These are phyloP conservation scores for Phytopythium chamaehyphon DNA, from an alignment of 352 stramenopile genomes.

Conservation along the genomic window DNA sequence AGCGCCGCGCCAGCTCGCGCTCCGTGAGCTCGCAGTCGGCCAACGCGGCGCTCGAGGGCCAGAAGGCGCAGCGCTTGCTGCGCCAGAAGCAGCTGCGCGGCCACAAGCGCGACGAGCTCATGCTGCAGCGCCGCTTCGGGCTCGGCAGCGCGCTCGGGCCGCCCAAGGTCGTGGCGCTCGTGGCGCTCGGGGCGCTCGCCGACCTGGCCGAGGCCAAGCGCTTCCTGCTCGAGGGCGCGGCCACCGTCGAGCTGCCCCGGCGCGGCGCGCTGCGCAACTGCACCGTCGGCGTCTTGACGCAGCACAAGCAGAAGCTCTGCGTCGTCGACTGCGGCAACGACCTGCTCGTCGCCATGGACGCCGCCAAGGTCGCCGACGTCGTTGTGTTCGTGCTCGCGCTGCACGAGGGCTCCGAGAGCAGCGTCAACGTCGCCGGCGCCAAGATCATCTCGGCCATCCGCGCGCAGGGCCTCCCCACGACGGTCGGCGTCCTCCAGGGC, in stretches of 20 bases:
- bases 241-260: constrained; percentile 50
- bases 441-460: constrained; percentile 91
- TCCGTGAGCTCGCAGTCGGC: constrained; percentile 31
- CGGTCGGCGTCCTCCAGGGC: constrained; percentile 82
- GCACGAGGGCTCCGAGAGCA: constrained; percentile 72
- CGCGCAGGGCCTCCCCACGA: constrained; percentile 88
- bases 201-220: constrained; percentile 59
- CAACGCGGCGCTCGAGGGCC: constrained; percentile 50
- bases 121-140: constrained; percentile 79
- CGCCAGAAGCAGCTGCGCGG: constrained; percentile 80
- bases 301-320: constrained; percentile 89
- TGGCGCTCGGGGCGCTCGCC: constrained; percentile 70
- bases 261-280: constrained; percentile 55
- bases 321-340: constrained; percentile 82
- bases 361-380: constrained; percentile 83
- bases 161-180: constrained; percentile 83
- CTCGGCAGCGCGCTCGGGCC: constrained; percentile 60
- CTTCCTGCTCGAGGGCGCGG: constrained; percentile 59
- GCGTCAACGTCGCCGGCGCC: constrained; percentile 85
- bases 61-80: constrained; percentile 75
- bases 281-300: constrained; percentile 60
- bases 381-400: constrained; percentile 77
- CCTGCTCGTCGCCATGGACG: constrained; percentile 79
- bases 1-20: constrained; percentile 41
- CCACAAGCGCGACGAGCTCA: constrained; percentile 84